These are phyloP conservation scores for Suillus ampliporus DNA, from an alignment of 768 basidiomycete species.

Conservation along the genomic window DNA sequence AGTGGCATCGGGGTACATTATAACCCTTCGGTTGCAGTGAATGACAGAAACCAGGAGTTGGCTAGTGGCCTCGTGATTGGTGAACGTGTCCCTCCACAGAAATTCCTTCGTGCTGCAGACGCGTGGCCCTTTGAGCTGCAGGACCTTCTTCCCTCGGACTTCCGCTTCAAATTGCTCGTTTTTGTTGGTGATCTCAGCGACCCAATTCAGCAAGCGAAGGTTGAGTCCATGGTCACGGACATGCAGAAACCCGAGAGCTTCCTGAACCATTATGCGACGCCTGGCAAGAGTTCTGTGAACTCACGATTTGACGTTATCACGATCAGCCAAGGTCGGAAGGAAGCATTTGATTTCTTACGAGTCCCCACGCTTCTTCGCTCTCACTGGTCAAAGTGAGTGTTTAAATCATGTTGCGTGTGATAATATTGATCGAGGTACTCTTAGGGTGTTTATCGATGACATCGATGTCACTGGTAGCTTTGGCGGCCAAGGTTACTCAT, in stretches of 20 bases:
- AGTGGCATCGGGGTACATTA: constrained; percentile 60
- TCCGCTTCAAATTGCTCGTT: constrained; percentile 53
- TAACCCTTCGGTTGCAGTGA: constrained; percentile 43
- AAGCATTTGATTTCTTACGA: constrained; percentile 32
- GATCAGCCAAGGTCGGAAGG: constrained; percentile 37
- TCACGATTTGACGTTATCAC: constrained; percentile 37
- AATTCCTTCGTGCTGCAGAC: constrained; percentile 53
- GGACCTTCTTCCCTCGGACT: constrained; percentile 53
- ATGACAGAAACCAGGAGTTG: constrained; percentile 39
- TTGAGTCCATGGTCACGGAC: constrained; percentile 33
- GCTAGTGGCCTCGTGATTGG: constrained; percentile 51
- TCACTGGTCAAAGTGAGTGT: constrained; percentile 50
- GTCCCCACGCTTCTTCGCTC: constrained; percentile 39
- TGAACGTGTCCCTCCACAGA: constrained; percentile 55
- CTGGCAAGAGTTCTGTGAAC: constrained; percentile 27
- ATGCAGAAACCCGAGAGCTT: constrained; percentile 32
- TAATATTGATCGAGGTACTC: neutral
- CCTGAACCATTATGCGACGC: constrained; percentile 29
- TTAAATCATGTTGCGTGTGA: neutral
- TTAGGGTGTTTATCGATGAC: constrained; percentile 67
- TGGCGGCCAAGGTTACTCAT: constrained; percentile 60
- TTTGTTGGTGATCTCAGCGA: constrained; percentile 47
- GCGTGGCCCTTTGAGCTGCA: constrained; percentile 53
- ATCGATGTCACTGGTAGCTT: constrained; percentile 45
- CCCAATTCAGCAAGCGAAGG: constrained; percentile 26